Percentiles rank a stretch among this genome's conserved stretches.
Evolutionary conservation across 306 rosid species (phyloP).

Genomic region (Benincasa hispida): DNA sequence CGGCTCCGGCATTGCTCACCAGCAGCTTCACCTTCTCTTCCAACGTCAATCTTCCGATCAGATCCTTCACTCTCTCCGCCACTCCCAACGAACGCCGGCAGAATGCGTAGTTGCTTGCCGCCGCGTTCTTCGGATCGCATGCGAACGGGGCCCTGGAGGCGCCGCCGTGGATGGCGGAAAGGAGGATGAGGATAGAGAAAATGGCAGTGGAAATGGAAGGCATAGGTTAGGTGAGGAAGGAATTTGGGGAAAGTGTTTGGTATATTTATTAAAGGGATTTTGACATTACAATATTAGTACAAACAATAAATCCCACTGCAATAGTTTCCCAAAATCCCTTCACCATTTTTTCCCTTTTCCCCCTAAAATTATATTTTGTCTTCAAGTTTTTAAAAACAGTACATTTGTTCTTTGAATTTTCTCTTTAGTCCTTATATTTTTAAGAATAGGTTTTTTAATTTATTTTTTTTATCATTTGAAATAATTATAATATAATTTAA

Average conservation of each 20-base stretch:
- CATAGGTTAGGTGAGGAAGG: background rate
- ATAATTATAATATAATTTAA: too few relatives aligned
- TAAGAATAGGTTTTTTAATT: too few relatives aligned
- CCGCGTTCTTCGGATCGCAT: slow-evolving; percentile 35
- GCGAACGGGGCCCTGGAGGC: slow-evolving; percentile 44
- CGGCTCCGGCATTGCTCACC: slow-evolving; percentile 47
- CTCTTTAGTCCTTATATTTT: too few relatives aligned
- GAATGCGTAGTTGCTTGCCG: slow-evolving; percentile 27
- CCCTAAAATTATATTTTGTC: too few relatives aligned
- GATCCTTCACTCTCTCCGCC: slow-evolving; percentile 55
- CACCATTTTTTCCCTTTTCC: too few relatives aligned
- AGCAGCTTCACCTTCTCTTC: slow-evolving; percentile 58
- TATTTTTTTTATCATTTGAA: too few relatives aligned
- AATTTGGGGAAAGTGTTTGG: background rate
- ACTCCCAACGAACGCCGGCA: slow-evolving; percentile 24
- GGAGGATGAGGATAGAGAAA: background rate
- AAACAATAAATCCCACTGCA: too few relatives aligned
- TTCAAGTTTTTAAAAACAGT: too few relatives aligned
- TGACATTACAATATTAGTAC: too few relatives aligned
- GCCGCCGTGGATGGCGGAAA: slow-evolving; percentile 4
- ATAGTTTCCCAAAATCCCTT: too few relatives aligned
- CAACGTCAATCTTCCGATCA: slow-evolving; percentile 52
- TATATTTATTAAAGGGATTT: too few relatives aligned
- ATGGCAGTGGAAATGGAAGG: background rate
- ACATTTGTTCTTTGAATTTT: too few relatives aligned